A percentile compares a stretch with the other conserved stretches of the same genome.
Conservation (phyloP, 2,329 filamentous ascomycete species). For the Aureobasidium subglaciale region DNA sequence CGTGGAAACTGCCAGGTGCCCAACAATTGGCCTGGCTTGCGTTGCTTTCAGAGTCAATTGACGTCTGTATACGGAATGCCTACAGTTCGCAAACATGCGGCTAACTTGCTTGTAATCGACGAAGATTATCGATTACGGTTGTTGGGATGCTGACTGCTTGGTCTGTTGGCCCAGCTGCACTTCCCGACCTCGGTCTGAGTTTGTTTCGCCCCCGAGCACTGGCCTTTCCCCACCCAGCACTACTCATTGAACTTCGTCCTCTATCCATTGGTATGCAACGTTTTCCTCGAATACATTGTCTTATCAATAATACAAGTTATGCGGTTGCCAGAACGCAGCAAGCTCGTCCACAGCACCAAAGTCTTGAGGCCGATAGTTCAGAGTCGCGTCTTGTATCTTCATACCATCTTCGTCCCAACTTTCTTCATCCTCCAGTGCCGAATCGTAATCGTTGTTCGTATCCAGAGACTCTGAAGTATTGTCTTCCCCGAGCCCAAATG, state of each 20-base stretch:
- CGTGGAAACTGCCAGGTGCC: constrained; percentile 18
- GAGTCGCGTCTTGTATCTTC: not conserved
- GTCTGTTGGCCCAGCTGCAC: not conserved
- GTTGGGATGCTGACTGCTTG: constrained; percentile 5
- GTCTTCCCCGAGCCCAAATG: not conserved
- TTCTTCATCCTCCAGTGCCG: not conserved
- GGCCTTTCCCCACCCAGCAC: constrained; percentile 3
- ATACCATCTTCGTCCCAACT: not conserved
- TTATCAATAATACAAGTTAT: constrained; percentile 42
- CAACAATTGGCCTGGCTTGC: constrained; percentile 12
- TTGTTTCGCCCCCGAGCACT: constrained; percentile 12
- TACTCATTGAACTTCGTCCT: not conserved
- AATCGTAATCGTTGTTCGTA: not conserved
- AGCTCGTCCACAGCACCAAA: constrained; percentile 20
- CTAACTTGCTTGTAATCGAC: not conserved
- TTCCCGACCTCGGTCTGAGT: constrained; percentile 9
- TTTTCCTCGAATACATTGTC: no score
- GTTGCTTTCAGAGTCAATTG: not conserved
- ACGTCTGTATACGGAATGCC: constrained; percentile 6
- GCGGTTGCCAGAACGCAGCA: constrained; percentile 38
- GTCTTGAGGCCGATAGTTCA: not conserved
- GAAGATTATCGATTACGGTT: not conserved
- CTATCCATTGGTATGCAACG: not conserved
- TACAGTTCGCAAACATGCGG: constrained; percentile 11
- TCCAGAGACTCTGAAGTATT: not conserved